These are phyloP conservation scores for Chaetomium cochliodes DNA, from an alignment of 495 filamentous ascomycete genomes.

Conservation along the genomic window DNA sequence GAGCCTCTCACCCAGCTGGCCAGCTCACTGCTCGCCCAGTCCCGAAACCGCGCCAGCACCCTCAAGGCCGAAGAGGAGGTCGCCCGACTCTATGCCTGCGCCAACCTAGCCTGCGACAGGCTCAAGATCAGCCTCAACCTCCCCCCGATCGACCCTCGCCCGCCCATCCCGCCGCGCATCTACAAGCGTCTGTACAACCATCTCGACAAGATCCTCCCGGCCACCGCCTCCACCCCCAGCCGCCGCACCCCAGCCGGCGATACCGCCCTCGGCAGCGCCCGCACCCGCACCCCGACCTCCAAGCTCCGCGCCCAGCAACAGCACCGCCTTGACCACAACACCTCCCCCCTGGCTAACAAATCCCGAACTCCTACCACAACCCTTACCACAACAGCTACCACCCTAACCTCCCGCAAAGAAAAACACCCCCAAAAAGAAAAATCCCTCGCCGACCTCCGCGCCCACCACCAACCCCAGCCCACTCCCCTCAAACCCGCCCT, in stretches of 20 bases:
- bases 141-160: constrained; percentile 72
- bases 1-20: constrained; percentile 73
- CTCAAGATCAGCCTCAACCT: constrained; percentile 82
- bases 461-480: constrained; percentile 15
- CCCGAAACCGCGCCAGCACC: constrained; percentile 71
- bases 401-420: too few relatives aligned
- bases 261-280: constrained; percentile 18
- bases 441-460: constrained; percentile 41
- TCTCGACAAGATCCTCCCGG: constrained; percentile 68
- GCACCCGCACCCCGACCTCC: constrained; percentile 35
- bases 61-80: constrained; percentile 88
- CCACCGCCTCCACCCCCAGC: constrained; percentile 34
- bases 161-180: constrained; percentile 76
- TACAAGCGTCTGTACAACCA: constrained; percentile 84
- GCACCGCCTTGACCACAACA: constrained; percentile 10
- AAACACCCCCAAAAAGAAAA: constrained; percentile 33
- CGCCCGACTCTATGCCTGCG: constrained; percentile 81
- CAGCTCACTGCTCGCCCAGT: constrained; percentile 79
- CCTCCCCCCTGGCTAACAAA: constrained; percentile 25
- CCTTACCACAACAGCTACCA: too few relatives aligned
- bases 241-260: constrained; percentile 28
- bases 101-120: constrained; percentile 87
- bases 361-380: constrained; percentile 17
- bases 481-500: constrained; percentile 18
- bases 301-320: constrained; percentile 35